Conservation (phyloP, 2,329 filamentous ascomycete genomes). For the Fusarium pininemorale region DNA sequence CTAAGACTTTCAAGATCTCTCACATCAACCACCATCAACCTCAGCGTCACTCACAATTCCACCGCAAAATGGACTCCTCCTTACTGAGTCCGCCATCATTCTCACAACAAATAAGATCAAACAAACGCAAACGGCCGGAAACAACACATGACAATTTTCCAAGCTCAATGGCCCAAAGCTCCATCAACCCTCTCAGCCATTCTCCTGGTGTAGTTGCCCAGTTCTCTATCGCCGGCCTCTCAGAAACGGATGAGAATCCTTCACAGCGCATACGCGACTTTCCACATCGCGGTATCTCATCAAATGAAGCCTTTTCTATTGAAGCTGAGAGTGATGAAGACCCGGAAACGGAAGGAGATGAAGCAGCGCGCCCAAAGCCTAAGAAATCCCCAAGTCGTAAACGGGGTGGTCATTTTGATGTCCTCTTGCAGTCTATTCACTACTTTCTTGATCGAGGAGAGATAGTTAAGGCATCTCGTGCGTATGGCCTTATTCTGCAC, state of each 20-base stretch:
- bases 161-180: slow-evolving; percentile 42
- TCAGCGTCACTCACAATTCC: background rate
- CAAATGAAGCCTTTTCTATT: background rate
- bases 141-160: slow-evolving; percentile 1
- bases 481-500: slow-evolving; percentile 78
- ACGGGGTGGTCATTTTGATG: slow-evolving; percentile 64
- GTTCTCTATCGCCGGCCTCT: slow-evolving; percentile 62
- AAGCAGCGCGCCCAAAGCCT: slow-evolving; percentile 18
- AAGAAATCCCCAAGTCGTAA: slow-evolving; percentile 14
- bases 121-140: slow-evolving; percentile 36
- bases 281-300: slow-evolving; percentile 56
- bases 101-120: slow-evolving; percentile 20
- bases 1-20: slow-evolving; percentile 4
- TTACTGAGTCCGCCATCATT: slow-evolving; percentile 36
- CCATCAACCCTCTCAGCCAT: slow-evolving; percentile 66
- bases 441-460: slow-evolving; percentile 76
- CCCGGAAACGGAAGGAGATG: slow-evolving; percentile 22
- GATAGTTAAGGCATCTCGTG: slow-evolving; percentile 74
- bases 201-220: slow-evolving; percentile 61
- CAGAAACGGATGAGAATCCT: slow-evolving; percentile 55
- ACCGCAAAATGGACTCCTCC: slow-evolving; percentile 28
- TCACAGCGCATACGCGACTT: slow-evolving; percentile 55
- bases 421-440: slow-evolving; percentile 76
- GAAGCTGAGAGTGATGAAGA: slow-evolving; percentile 36
- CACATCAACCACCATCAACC: background rate